Evolutionary conservation across 768 basidiomycete species (phyloP).

Genomic region (Mycena haematopus): DNA sequence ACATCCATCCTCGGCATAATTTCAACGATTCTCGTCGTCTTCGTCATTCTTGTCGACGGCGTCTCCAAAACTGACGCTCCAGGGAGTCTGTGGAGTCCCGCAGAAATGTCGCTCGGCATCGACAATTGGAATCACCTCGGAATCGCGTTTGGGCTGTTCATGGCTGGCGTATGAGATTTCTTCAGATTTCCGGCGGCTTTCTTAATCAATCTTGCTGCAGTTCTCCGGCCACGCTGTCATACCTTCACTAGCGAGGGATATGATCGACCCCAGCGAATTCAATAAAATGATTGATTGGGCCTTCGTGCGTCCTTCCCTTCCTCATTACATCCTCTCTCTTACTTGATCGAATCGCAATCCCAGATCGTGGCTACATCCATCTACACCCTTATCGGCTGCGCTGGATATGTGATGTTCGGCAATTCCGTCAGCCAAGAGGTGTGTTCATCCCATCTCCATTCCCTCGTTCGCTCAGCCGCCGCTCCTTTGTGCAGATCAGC

Average conservation of each 20-base stretch:
- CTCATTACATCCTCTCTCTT: neutral
- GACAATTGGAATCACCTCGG: slow-evolving; percentile 66
- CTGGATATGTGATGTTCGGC: slow-evolving; percentile 95
- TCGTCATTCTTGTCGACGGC: slow-evolving; percentile 86
- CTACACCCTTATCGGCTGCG: slow-evolving; percentile 72
- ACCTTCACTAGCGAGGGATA: slow-evolving; percentile 89
- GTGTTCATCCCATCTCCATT: neutral
- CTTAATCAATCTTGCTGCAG: slow-evolving; percentile 39
- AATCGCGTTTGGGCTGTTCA: slow-evolving; percentile 86
- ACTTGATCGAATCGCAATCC: slow-evolving; percentile 2
- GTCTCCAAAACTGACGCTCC: slow-evolving; percentile 73
- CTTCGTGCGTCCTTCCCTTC: slow-evolving; percentile 64
- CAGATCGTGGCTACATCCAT: slow-evolving; percentile 69
- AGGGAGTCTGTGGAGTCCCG: slow-evolving; percentile 83
- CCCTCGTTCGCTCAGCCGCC: neutral
- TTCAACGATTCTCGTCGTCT: slow-evolving; percentile 76
- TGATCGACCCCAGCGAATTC: slow-evolving; percentile 84
- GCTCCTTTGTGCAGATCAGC: slow-evolving; percentile 66
- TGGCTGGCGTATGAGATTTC: slow-evolving; percentile 69
- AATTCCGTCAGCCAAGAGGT: slow-evolving; percentile 82
- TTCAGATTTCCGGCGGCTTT: slow-evolving; percentile 34
- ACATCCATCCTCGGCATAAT: slow-evolving; percentile 87
- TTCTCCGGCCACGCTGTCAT: slow-evolving; percentile 95
- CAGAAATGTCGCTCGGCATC: slow-evolving; percentile 67
- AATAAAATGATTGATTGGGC: slow-evolving; percentile 86